Conservation (phyloP, 768 basidiomycete species). For the Symmetrospora coprosmae region DNA sequence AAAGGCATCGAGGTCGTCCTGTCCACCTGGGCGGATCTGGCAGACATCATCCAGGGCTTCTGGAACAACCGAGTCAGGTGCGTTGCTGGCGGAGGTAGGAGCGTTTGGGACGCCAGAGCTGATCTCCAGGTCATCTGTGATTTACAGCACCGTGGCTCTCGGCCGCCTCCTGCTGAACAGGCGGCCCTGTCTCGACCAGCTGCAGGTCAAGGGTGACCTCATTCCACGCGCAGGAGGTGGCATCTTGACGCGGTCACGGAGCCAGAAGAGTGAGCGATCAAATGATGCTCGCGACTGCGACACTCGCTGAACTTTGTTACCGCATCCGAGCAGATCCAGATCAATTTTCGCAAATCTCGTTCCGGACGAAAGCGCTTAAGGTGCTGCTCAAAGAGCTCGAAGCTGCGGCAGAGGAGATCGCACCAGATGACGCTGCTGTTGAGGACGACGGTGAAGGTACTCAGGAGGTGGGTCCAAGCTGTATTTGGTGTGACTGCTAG, state of each 20-base stretch:
- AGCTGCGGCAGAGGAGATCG: slow-evolving; percentile 45
- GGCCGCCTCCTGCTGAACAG: slow-evolving; percentile 55
- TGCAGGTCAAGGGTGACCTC: slow-evolving; percentile 80
- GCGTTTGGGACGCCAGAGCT: not conserved
- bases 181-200: slow-evolving; percentile 51
- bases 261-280: slow-evolving; percentile 57
- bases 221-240: slow-evolving; percentile 78
- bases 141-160: slow-evolving; percentile 56
- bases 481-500: not conserved
- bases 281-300: not conserved
- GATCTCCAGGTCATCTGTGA: not conserved
- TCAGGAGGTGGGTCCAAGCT: not conserved
- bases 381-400: slow-evolving; percentile 71
- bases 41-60: slow-evolving; percentile 83
- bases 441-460: not conserved
- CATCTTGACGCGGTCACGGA: slow-evolving; percentile 89
- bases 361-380: slow-evolving; percentile 86
- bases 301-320: slow-evolving; percentile 10
- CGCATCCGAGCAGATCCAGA: slow-evolving; percentile 51
- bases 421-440: slow-evolving; percentile 19
- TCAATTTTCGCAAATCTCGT: slow-evolving; percentile 68
- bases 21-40: slow-evolving; percentile 85
- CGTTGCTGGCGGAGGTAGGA: not conserved
- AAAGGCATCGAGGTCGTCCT: slow-evolving; percentile 74
- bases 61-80: slow-evolving; percentile 72